Conservation (phyloP, 2,329 filamentous ascomycete species). For the Colletotrichum tanaceti region DNA sequence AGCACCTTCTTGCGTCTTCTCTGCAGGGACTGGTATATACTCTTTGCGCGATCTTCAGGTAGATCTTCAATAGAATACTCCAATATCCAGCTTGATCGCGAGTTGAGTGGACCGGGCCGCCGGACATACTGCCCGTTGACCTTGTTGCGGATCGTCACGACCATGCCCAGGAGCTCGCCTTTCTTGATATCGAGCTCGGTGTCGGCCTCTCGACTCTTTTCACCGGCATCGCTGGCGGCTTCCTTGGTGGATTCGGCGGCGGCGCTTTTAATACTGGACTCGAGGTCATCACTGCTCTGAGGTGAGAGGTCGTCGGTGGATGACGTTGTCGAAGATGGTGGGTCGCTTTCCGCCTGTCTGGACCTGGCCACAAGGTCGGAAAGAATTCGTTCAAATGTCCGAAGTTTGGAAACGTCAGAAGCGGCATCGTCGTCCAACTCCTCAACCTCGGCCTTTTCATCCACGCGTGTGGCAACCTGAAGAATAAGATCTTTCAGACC, state of each 20-base stretch:
- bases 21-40: constrained; percentile 68
- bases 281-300: neutral
- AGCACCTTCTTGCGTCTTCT: constrained; percentile 64
- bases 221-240: constrained; percentile 19
- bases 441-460: constrained; percentile 47
- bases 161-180: constrained; percentile 72
- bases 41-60: constrained; percentile 54
- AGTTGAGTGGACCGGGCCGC: constrained; percentile 65
- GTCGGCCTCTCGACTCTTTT: constrained; percentile 30
- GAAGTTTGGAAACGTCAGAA: constrained; percentile 54
- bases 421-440: constrained; percentile 43
- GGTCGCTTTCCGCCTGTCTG: constrained; percentile 1
- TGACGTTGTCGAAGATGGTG: constrained; percentile 3
- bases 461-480: constrained; percentile 60
- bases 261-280: neutral
- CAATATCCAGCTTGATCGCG: constrained; percentile 71
- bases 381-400: constrained; percentile 64
- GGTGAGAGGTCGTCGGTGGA: neutral
- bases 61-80: constrained; percentile 82
- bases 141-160: constrained; percentile 77
- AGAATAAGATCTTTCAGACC: constrained; percentile 63
- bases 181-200: constrained; percentile 21
- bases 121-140: constrained; percentile 73
- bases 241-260: neutral
- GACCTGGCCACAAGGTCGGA: constrained; percentile 57